Percentiles rank a stretch among this genome's conserved stretches.
Conservation (phyloP, 208 protist genomes). For the Acanthamoeba sp. region DNA sequence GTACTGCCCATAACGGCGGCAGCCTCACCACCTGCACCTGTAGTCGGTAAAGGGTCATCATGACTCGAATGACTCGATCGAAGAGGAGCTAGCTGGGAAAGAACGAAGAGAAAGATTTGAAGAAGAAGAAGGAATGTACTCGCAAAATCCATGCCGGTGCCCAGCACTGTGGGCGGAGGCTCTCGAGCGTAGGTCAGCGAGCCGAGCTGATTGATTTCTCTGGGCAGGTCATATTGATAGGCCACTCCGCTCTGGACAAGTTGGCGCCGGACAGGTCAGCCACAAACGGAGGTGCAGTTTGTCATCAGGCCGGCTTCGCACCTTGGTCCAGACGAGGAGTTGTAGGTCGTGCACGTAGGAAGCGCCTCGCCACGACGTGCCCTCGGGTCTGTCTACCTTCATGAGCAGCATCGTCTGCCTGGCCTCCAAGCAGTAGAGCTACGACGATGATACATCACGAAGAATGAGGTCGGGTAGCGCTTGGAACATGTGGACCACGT, state of each 20-base stretch:
- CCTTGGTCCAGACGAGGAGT: slow-evolving; percentile 40
- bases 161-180: neutral
- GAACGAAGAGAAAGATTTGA: neutral
- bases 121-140: neutral
- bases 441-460: neutral
- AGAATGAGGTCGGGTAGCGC: neutral
- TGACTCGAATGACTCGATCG: too few species aligned
- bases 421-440: slow-evolving; percentile 43
- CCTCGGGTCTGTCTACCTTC: slow-evolving; percentile 26
- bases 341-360: slow-evolving; percentile 43
- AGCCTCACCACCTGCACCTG: neutral
- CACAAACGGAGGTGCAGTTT: too few species aligned
- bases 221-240: slow-evolving; percentile 39
- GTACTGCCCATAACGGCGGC: neutral
- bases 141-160: neutral
- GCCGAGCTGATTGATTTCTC: neutral
- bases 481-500: neutral
- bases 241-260: slow-evolving; percentile 21
- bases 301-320: too few species aligned
- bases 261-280: too few species aligned
- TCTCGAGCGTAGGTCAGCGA: neutral
- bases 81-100: too few species aligned
- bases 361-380: slow-evolving; percentile 42
- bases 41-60: too few species aligned
- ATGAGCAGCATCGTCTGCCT: neutral